phyloP scores from a whole-genome alignment of 2,329 filamentous ascomycete species.

The Paraphoma sp. region DNA sequence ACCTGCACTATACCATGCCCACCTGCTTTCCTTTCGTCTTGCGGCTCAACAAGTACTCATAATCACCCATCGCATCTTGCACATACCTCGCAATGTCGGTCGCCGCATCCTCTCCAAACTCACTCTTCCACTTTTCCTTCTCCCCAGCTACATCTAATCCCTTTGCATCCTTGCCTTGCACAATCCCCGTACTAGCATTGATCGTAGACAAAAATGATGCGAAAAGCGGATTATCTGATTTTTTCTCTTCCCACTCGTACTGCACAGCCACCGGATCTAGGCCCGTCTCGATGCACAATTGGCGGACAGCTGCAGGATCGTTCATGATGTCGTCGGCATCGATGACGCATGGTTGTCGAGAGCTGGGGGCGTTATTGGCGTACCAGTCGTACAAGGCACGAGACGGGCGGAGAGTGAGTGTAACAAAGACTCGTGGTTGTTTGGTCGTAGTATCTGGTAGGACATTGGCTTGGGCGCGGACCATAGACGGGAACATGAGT shows the following conservation, averaged over 20 bases:
- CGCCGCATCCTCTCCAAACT: slow-evolving; percentile 14
- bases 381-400: slow-evolving; percentile 22
- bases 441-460: not conserved
- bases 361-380: not conserved
- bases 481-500: slow-evolving; percentile 21
- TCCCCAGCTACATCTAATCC: slow-evolving; percentile 10
- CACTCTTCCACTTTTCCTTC: slow-evolving; percentile 17
- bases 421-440: not conserved
- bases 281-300: slow-evolving; percentile 12
- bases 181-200: slow-evolving; percentile 10
- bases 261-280: slow-evolving; percentile 15
- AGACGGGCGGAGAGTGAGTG: slow-evolving; percentile 2
- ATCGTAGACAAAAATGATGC: slow-evolving; percentile 14
- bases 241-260: slow-evolving; percentile 19
- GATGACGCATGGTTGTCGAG: slow-evolving; percentile 7
- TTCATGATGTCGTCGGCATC: slow-evolving; percentile 27
- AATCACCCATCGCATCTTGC: slow-evolving; percentile 14
- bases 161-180: slow-evolving; percentile 9
- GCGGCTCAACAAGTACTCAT: slow-evolving; percentile 14
- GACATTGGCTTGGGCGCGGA: slow-evolving; percentile 10
- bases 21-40: not conserved
- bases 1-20: not conserved
- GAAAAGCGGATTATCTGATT: slow-evolving; percentile 3
- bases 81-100: slow-evolving; percentile 11
- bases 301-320: slow-evolving; percentile 7